Evolutionary conservation across 2,329 filamentous ascomycete genomes (phyloP).

Genomic region (Pseudogymnoascus sp.): DNA sequence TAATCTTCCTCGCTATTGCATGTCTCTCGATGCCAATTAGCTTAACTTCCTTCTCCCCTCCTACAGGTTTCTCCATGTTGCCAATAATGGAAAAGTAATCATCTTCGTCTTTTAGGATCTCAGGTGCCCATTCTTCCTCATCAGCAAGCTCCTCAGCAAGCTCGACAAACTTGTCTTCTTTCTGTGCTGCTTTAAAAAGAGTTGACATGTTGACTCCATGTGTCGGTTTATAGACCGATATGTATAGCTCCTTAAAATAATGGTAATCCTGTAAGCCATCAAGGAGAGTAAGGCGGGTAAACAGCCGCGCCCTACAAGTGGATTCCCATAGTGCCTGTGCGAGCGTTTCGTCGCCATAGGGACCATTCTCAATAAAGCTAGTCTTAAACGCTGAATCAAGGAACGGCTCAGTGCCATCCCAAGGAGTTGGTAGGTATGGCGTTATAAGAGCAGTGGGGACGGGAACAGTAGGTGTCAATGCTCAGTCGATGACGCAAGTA

Average conservation of each 20-base stretch:
- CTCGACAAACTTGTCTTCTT: constrained; percentile 15
- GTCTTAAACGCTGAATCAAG: constrained; percentile 12
- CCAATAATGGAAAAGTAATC: constrained; percentile 13
- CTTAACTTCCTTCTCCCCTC: not conserved
- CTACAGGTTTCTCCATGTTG: not conserved
- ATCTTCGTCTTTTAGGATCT: constrained; percentile 15
- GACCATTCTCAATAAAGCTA: constrained; percentile 9
- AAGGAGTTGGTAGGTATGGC: constrained; percentile 13
- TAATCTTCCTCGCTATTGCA: constrained; percentile 18
- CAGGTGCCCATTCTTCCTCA: constrained; percentile 11
- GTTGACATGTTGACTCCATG: constrained; percentile 12
- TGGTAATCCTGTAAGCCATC: constrained; percentile 16
- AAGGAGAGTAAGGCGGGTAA: constrained; percentile 15
- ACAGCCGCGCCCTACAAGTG: constrained; percentile 14
- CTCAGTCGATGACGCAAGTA: constrained; percentile 27
- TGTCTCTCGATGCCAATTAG: constrained; percentile 9
- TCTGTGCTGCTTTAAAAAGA: constrained; percentile 13
- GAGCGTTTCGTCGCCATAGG: too few species aligned
- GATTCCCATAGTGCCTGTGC: constrained; percentile 13
- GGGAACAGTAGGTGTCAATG: constrained; percentile 23
- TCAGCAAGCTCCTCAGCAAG: constrained; percentile 12
- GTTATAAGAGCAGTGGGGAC: constrained; percentile 20
- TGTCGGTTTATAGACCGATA: constrained; percentile 11
- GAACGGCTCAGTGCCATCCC: constrained; percentile 11
- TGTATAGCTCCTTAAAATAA: constrained; percentile 17